phyloP scores from a whole-genome alignment of 257 asterid species.

The Datura wrightii region DNA sequence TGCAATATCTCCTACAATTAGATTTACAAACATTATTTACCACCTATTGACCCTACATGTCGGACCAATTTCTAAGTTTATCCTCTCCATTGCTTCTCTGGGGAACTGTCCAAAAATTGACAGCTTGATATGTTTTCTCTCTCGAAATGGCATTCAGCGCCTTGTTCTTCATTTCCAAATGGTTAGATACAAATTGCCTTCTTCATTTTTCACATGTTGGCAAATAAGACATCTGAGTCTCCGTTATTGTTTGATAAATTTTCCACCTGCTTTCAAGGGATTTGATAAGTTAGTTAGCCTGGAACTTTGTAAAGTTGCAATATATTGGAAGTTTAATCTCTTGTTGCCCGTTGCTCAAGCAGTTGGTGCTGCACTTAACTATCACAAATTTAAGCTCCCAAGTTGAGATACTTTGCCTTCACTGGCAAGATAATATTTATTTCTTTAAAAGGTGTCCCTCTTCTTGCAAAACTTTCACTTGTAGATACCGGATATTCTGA shows the following conservation, averaged over 20 bases:
- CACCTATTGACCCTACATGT: constrained; percentile 4
- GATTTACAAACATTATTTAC: background rate
- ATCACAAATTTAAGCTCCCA: background rate
- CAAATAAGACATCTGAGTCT: constrained; percentile 11
- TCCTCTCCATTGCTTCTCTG: background rate
- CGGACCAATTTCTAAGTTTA: constrained; percentile 2
- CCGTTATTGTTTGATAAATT: background rate
- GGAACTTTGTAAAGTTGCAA: constrained; percentile 9
- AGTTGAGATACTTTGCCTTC: constrained; percentile 12
- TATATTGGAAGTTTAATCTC: background rate
- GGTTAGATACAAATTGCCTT: background rate
- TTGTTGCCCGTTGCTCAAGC: background rate
- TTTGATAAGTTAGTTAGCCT: background rate
- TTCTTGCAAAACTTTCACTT: background rate
- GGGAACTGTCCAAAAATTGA: background rate
- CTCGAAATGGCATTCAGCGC: background rate
- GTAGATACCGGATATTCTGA: background rate
- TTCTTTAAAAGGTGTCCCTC: background rate
- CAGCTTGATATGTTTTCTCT: background rate
- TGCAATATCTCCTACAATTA: background rate
- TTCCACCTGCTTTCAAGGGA: background rate
- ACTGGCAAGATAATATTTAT: background rate
- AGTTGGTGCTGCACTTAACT: constrained; percentile 4
- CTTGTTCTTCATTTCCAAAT: background rate
- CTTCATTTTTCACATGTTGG: background rate